Percentiles rank a stretch among this genome's conserved stretches.
These are phyloP conservation scores for Eimeria mitis DNA, from an alignment of 169 alveolate species.

Conservation along the genomic window DNA sequence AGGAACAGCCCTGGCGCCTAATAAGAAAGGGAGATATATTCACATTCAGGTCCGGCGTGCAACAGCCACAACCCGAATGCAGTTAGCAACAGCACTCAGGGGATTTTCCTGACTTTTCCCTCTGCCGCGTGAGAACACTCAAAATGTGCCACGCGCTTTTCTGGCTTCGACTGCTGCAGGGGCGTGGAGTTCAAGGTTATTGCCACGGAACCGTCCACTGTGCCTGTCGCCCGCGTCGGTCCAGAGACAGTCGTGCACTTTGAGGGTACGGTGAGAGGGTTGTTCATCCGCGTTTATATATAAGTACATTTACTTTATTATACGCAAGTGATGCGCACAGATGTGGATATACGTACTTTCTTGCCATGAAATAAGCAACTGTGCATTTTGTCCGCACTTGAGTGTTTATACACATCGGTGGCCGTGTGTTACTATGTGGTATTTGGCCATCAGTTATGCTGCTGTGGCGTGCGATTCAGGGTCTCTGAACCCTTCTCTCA, in stretches of 20 bases:
- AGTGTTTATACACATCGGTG: neutral
- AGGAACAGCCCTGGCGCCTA: conserved; percentile 82
- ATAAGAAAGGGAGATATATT: conserved; percentile 85
- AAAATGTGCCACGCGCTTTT: neutral
- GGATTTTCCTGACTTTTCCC: neutral
- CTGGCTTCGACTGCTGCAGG: conserved; percentile 14
- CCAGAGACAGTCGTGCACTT: conserved; percentile 79
- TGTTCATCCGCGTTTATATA: neutral
- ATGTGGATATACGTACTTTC: neutral
- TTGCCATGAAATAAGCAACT: neutral
- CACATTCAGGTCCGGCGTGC: conserved; percentile 77
- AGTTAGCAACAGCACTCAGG: neutral
- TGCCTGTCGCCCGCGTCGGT: conserved; percentile 79
- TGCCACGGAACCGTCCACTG: conserved; percentile 80
- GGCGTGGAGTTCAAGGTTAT: conserved; percentile 88
- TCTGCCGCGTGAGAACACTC: neutral
- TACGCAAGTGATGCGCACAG: neutral
- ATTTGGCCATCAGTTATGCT: neutral
- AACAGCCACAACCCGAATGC: neutral
- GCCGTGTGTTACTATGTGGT: neutral
- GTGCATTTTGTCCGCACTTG: neutral
- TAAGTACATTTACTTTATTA: neutral
- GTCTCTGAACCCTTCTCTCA: conserved; percentile 62
- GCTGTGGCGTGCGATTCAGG: conserved; percentile 43
- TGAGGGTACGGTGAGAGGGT: conserved; percentile 2